Percentiles rank a stretch among this genome's conserved stretches.
These are phyloP conservation scores for Penstemon barbatus DNA, from an alignment of 257 asterid genomes.

Conservation along the genomic window DNA sequence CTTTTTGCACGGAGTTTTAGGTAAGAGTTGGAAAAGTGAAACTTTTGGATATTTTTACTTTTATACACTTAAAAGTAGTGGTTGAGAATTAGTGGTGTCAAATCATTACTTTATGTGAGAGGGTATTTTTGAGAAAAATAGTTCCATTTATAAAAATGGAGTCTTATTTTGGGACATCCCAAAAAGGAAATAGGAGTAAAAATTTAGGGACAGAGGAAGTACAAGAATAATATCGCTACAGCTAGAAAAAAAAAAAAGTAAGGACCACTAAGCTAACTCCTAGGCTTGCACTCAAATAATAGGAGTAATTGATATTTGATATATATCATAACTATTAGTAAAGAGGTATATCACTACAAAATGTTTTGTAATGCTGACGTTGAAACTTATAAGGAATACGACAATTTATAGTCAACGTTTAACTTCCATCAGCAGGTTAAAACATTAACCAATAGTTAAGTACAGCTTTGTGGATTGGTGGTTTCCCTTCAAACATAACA, in stretches of 20 bases:
- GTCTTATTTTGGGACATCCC: too few relatives aligned
- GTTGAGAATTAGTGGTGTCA: too few relatives aligned
- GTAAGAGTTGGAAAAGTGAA: too few relatives aligned
- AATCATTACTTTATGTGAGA: too few relatives aligned
- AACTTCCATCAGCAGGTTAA: conserved; percentile 11
- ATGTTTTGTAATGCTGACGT: neutral
- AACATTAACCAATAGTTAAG: neutral
- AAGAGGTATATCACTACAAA: neutral
- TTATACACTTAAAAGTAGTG: too few relatives aligned
- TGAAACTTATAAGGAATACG: conserved; percentile 7
- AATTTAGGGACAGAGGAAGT: too few relatives aligned
- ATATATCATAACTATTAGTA: neutral
- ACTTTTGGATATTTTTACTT: too few relatives aligned
- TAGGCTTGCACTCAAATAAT: conserved; percentile 5
- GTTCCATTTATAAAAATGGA: too few relatives aligned
- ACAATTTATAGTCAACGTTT: conserved; percentile 15
- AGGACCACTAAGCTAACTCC: neutral
- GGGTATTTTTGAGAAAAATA: too few relatives aligned
- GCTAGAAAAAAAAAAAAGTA: conserved; percentile 17
- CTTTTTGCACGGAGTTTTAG: too few relatives aligned
- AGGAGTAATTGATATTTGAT: neutral
- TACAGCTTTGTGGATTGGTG: conserved; percentile 7
- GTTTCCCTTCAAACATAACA: conserved; percentile 12
- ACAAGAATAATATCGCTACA: neutral
- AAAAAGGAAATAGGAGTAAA: too few relatives aligned